phyloP scores from a whole-genome alignment of 768 basidiomycete genomes.

The Suillus cothurnatus region DNA sequence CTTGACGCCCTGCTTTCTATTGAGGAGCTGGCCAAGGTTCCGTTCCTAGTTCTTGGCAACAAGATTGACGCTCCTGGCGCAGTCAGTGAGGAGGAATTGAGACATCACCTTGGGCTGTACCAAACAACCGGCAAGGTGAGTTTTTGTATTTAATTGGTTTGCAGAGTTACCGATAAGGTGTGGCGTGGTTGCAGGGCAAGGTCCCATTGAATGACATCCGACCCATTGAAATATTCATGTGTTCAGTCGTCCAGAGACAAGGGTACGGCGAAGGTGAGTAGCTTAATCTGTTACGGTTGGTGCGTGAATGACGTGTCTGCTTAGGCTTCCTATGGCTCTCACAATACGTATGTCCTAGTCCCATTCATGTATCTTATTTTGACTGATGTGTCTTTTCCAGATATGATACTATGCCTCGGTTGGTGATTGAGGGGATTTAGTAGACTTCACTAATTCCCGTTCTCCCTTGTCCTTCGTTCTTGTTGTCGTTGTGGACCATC shows the following conservation, averaged over 20 bases:
- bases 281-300: constrained; percentile 1
- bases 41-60: constrained; percentile 98
- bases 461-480: neutral
- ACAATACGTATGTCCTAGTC: constrained; percentile 76
- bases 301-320: constrained; percentile 9
- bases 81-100: constrained; percentile 95
- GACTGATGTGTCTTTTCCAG: neutral
- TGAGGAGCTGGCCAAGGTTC: constrained; percentile 93
- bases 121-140: constrained; percentile 99
- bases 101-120: constrained; percentile 93
- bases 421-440: neutral
- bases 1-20: constrained; percentile 95
- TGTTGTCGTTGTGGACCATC: neutral
- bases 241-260: constrained; percentile 98
- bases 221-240: constrained; percentile 99
- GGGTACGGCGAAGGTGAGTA: constrained; percentile 91
- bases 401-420: neutral
- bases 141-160: neutral
- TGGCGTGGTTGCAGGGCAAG: constrained; percentile 68
- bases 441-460: neutral
- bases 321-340: constrained; percentile 93
- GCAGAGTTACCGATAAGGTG: constrained; percentile 11
- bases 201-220: constrained; percentile 95
- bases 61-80: constrained; percentile 99
- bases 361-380: neutral